phyloP scores from a whole-genome alignment of 768 basidiomycete species.

The Rhodotorula taiwanensis region DNA sequence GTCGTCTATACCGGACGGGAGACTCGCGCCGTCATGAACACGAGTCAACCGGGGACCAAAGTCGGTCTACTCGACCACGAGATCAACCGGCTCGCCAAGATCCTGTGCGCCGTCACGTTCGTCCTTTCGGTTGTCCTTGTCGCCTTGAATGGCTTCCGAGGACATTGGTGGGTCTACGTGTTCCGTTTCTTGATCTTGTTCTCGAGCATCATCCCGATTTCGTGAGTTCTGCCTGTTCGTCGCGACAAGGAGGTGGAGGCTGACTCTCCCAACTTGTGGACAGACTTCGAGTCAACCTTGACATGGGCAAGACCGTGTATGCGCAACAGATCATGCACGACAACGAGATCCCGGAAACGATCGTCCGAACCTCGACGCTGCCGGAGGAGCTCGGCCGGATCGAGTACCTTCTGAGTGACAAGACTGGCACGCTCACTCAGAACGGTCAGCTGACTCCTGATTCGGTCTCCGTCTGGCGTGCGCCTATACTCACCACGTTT shows the following conservation, averaged over 20 bases:
- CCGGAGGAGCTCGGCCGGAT: slow-evolving; percentile 94
- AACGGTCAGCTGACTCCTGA: slow-evolving; percentile 59
- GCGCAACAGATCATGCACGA: slow-evolving; percentile 93
- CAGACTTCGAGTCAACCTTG: slow-evolving; percentile 95
- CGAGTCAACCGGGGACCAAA: slow-evolving; percentile 92
- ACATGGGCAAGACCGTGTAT: slow-evolving; percentile 99
- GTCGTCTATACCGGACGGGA: slow-evolving; percentile 91
- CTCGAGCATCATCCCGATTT: slow-evolving; percentile 98
- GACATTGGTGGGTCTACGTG: slow-evolving; percentile 91
- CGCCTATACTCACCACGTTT: background rate
- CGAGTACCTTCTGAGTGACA: slow-evolving; percentile 92
- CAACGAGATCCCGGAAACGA: slow-evolving; percentile 83
- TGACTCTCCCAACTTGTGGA: too few species aligned
- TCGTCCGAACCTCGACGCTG: slow-evolving; percentile 92
- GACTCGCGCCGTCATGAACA: slow-evolving; percentile 97
- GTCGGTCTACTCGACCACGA: slow-evolving; percentile 85
- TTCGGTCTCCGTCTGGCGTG: background rate
- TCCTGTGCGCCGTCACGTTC: slow-evolving; percentile 89
- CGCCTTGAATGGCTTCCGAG: slow-evolving; percentile 90
- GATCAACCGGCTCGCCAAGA: slow-evolving; percentile 95
- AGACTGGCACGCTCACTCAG: slow-evolving; percentile 95
- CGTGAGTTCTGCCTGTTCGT: slow-evolving; percentile 52
- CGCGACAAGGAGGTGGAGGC: background rate
- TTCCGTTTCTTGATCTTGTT: slow-evolving; percentile 95
- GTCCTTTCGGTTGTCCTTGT: slow-evolving; percentile 83